phyloP scores from a whole-genome alignment of 2,329 filamentous ascomycete genomes.

The Neurospora crassa region DNA sequence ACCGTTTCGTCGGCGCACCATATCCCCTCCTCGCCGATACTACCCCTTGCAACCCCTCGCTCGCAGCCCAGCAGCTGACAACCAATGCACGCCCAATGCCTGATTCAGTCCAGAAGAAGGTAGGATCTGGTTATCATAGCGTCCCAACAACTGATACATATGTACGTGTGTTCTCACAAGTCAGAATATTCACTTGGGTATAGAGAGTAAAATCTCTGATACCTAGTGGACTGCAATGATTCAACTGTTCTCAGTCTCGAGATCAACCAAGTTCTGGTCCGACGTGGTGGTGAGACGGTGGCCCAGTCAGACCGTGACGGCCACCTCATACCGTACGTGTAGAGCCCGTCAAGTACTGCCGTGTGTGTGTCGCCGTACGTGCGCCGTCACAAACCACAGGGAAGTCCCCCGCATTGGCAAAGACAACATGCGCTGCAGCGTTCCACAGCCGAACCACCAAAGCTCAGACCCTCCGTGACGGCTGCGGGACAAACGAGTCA shows the following conservation, averaged over 20 bases:
- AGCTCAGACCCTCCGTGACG: background rate
- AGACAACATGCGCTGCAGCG: background rate
- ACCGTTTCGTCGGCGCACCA: constrained; percentile 3
- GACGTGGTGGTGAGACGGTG: background rate
- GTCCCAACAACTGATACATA: background rate
- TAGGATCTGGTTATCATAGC: background rate
- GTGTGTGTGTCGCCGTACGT: background rate
- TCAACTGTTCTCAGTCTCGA: background rate
- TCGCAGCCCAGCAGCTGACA: background rate
- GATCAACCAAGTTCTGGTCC: background rate
- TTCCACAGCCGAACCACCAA: background rate
- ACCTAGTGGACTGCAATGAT: background rate
- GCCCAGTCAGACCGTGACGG: background rate
- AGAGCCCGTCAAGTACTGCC: background rate
- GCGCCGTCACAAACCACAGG: background rate
- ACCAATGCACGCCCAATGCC: background rate
- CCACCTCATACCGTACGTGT: background rate
- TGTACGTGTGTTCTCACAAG: background rate
- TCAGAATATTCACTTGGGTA: background rate
- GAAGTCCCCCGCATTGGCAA: background rate
- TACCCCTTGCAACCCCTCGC: background rate
- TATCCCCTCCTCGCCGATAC: constrained; percentile 6
- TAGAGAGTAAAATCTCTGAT: background rate
- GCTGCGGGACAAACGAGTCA: background rate
- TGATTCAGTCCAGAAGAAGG: background rate